A percentile compares a stretch with the other conserved stretches of the same genome.
Conservation (phyloP, 2,329 filamentous ascomycete species). For the Rhynchosporium graminicola region DNA sequence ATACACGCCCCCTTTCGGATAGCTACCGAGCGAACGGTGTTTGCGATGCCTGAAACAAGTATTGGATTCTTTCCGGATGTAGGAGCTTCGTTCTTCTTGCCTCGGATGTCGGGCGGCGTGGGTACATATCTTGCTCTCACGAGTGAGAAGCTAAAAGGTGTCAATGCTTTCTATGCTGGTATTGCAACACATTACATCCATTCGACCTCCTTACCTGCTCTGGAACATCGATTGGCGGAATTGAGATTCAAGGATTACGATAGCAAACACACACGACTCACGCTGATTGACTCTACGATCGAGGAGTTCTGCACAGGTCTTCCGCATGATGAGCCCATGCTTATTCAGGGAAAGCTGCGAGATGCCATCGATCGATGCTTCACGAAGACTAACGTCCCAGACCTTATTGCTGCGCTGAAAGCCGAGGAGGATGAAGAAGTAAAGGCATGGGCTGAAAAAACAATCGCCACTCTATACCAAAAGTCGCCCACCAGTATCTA, state of each 20-base stretch:
- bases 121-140: conserved; percentile 95
- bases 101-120: conserved; percentile 80
- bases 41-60: conserved; percentile 97
- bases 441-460: conserved; percentile 75
- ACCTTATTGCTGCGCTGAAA: conserved; percentile 63
- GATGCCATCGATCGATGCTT: conserved; percentile 85
- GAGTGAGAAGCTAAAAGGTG: conserved; percentile 77
- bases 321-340: conserved; percentile 70
- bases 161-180: conserved; percentile 86
- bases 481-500: conserved; percentile 86
- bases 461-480: conserved; percentile 70
- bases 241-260: conserved; percentile 83
- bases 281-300: conserved; percentile 80
- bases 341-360: conserved; percentile 69
- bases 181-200: conserved; percentile 96
- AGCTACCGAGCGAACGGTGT: conserved; percentile 91
- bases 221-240: conserved; percentile 86
- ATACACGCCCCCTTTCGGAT: conserved; percentile 95
- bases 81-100: conserved; percentile 93
- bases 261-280: conserved; percentile 59
- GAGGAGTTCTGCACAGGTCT: conserved; percentile 89
- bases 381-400: conserved; percentile 62
- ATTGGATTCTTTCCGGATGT: conserved; percentile 99
- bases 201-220: conserved; percentile 77
- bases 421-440: conserved; percentile 45